Percentiles rank a stretch among this genome's conserved stretches.
Conservation (phyloP, 2,329 filamentous ascomycete species). For the Septoria linicola region DNA sequence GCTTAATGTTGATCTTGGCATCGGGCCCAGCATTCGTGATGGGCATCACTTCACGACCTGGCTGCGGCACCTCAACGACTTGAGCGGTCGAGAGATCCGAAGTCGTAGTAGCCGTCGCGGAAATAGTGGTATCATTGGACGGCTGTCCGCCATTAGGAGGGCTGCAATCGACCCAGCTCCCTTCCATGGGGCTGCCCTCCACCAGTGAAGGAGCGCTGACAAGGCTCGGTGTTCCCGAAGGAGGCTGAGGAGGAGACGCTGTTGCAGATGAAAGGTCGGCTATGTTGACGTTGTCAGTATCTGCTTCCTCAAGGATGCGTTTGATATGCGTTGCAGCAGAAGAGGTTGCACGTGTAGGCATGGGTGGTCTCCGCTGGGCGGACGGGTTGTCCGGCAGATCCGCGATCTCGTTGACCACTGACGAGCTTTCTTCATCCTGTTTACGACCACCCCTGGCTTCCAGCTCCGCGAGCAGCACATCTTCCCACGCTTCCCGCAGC, state of each 20-base stretch:
- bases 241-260: constrained; percentile 4
- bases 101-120: not conserved
- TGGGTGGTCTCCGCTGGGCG: constrained; percentile 41
- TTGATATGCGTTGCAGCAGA: constrained; percentile 51
- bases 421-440: not conserved
- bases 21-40: constrained; percentile 40
- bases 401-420: not conserved
- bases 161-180: constrained; percentile 21
- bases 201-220: constrained; percentile 14
- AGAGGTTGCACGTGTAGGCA: constrained; percentile 48
- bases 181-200: constrained; percentile 11
- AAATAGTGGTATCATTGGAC: not conserved
- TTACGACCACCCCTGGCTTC: constrained; percentile 12
- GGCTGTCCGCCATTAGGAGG: constrained; percentile 9
- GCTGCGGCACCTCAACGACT: constrained; percentile 14
- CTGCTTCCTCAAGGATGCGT: constrained; percentile 48
- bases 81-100: not conserved
- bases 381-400: constrained; percentile 6
- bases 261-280: constrained; percentile 1
- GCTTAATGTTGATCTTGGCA: constrained; percentile 37
- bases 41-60: constrained; percentile 32
- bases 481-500: constrained; percentile 31
- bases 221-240: constrained; percentile 13
- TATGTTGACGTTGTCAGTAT: constrained; percentile 15
- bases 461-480: constrained; percentile 24